Evolutionary conservation across 257 asterid species (phyloP), one percentile per base, ranked within the genome.

Genomic region (Mitragyna speciosa): DNA sequence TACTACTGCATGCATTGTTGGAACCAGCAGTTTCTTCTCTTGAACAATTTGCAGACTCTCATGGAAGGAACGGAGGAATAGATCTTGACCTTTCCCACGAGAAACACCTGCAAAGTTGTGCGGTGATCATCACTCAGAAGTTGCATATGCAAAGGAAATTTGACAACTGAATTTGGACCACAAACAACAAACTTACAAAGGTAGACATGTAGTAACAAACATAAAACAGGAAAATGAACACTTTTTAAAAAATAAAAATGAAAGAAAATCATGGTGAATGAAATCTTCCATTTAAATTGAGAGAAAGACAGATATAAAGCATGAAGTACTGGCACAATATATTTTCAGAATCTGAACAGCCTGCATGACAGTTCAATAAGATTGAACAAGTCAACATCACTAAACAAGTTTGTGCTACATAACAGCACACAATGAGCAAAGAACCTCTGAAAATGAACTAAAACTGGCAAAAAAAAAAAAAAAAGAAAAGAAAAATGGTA

Each of bases 51-150:
- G 93, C 84, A 94, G 81, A 83, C 97, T 93, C 85, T 94, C 96
- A 77, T 88, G 82, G 86, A 94, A 94, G 36, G 96, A 87, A 83
- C 87, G 91, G 54, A 96, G 90, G 84, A 94, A 94, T 31, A 96
- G 86, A 88, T 96, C 98, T 81, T 96, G 98, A 68, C 98, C 98
- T 85, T 96, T 96, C 59, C 98, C 99, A 76, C 99, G 95, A 74
- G 99, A 94, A 83, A 96, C 99, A 86, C 99, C 99, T 96, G 87
- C 83, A 88, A 69, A 72, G 71, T 73, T 78, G 63, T 79, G 69
- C 47, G 63, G 63, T 66, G 68, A 49, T 61, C 72, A 68, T 68
- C 48, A 85, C 36, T 85, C 28, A 81, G 79, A 76, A 79, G 73
- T 28, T 16, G 70, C 17, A 48, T 45, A 74, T 6, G 31, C 71